These are phyloP conservation scores for Daldinia sp. DNA, from an alignment of 2,329 filamentous ascomycete species.

Conservation along the genomic window DNA sequence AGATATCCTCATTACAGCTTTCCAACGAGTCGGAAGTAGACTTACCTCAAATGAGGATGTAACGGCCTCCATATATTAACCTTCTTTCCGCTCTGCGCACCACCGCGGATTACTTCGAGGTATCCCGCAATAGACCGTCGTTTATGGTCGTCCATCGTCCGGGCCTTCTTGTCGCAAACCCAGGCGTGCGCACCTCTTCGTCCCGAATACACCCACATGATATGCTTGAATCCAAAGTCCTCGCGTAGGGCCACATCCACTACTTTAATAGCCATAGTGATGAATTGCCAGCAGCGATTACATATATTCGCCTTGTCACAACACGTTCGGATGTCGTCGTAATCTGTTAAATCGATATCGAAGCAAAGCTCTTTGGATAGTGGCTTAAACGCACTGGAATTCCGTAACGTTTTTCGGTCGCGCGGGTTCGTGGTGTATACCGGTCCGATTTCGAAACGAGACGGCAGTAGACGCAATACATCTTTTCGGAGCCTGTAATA, in stretches of 20 bases:
- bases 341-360: slow-evolving; percentile 99
- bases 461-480: slow-evolving; percentile 85
- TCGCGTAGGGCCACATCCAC: slow-evolving; percentile 86
- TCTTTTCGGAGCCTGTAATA: slow-evolving; percentile 80
- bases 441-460: slow-evolving; percentile 98
- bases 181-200: slow-evolving; percentile 96
- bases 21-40: slow-evolving; percentile 12
- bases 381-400: slow-evolving; percentile 79
- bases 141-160: slow-evolving; percentile 84
- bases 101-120: slow-evolving; percentile 87
- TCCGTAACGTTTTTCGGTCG: slow-evolving; percentile 87
- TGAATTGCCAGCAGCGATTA: slow-evolving; percentile 93
- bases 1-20: background rate
- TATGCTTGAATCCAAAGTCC: slow-evolving; percentile 96
- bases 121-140: slow-evolving; percentile 87
- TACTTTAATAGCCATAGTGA: slow-evolving; percentile 97
- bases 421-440: slow-evolving; percentile 94
- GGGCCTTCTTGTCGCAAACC: slow-evolving; percentile 91
- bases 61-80: slow-evolving; percentile 85
- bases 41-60: slow-evolving; percentile 84
- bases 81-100: slow-evolving; percentile 84
- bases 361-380: slow-evolving; percentile 95
- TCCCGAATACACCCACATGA: slow-evolving; percentile 98
- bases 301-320: slow-evolving; percentile 95
- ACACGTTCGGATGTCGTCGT: slow-evolving; percentile 95